Conservation (phyloP, 805 yeast species). For the Ogataea siamensis region DNA sequence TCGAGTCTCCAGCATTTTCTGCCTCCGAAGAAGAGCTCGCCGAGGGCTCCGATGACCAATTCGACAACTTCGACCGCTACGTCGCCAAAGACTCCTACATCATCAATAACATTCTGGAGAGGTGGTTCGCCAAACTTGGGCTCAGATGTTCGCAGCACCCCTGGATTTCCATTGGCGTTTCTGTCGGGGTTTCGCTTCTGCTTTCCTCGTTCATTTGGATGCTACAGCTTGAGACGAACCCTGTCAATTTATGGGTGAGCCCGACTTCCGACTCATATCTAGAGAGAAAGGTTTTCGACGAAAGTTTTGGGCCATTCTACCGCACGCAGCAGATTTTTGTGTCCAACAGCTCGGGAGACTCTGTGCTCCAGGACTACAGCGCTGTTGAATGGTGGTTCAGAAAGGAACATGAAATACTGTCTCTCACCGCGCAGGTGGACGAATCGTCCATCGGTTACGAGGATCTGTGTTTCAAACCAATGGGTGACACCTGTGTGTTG, state of each 20-base stretch:
- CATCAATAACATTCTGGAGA: slow-evolving; percentile 48
- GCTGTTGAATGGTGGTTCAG: slow-evolving; percentile 85
- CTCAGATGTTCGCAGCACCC: slow-evolving; percentile 63
- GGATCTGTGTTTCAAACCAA: slow-evolving; percentile 81
- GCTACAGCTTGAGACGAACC: slow-evolving; percentile 69
- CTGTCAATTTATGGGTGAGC: slow-evolving; percentile 88
- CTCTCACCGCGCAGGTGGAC: slow-evolving; percentile 26
- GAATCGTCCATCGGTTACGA: slow-evolving; percentile 38
- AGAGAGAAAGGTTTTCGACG: slow-evolving; percentile 70
- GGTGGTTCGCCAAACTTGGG: slow-evolving; percentile 50
- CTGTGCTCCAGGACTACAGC: slow-evolving; percentile 59
- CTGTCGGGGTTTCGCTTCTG: slow-evolving; percentile 41
- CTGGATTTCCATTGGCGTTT: slow-evolving; percentile 42
- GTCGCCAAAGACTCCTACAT: slow-evolving; percentile 40
- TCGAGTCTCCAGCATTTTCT: slow-evolving; percentile 16
- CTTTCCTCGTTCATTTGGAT: slow-evolving; percentile 51
- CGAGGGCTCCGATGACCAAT: slow-evolving; percentile 20
- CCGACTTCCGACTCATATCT: slow-evolving; percentile 65
- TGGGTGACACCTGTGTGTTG: slow-evolving; percentile 74
- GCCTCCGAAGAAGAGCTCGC: slow-evolving; percentile 10
- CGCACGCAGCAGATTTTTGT: slow-evolving; percentile 82
- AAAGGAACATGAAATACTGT: slow-evolving; percentile 58
- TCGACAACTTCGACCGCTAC: slow-evolving; percentile 20
- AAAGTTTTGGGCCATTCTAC: slow-evolving; percentile 87
- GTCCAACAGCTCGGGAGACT: slow-evolving; percentile 64